A percentile compares a stretch with the other conserved stretches of the same genome.
phyloP scores from a whole-genome alignment of 129 eudicot genomes.

The Deinandra increscens region DNA sequence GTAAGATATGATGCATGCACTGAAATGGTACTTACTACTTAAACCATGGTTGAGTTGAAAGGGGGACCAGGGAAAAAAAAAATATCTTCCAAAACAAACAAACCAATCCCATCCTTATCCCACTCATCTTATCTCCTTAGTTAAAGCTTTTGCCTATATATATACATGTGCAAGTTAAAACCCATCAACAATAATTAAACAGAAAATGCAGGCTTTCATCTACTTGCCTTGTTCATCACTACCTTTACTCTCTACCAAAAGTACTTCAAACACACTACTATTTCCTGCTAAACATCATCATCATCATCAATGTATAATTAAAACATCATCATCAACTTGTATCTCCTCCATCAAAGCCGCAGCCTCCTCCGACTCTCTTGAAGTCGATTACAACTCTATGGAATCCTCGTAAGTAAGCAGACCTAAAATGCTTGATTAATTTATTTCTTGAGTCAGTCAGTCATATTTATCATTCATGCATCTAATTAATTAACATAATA shows the following conservation, averaged over 20 bases:
- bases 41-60: slow-evolving; percentile 5
- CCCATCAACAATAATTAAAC: not conserved
- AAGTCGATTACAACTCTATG: slow-evolving; percentile 51
- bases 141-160: not conserved
- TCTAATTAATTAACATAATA: no score
- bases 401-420: slow-evolving; percentile 51
- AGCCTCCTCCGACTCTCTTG: slow-evolving; percentile 14
- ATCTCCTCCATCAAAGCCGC: slow-evolving; percentile 37
- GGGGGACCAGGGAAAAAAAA: slow-evolving; percentile 11
- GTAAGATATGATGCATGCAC: no score
- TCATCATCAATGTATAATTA: not conserved
- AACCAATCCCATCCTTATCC: slow-evolving; percentile 38
- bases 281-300: slow-evolving; percentile 18
- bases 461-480: not conserved
- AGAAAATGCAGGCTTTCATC: slow-evolving; percentile 51
- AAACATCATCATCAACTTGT: not conserved
- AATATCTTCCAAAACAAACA: slow-evolving; percentile 31
- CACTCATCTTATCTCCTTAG: slow-evolving; percentile 31
- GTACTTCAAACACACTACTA: slow-evolving; percentile 17
- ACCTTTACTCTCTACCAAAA: slow-evolving; percentile 23
- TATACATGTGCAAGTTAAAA: not conserved
- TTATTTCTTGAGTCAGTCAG: not conserved
- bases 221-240: slow-evolving; percentile 35
- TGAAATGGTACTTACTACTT: no score
- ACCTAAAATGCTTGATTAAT: not conserved